phyloP scores from a whole-genome alignment of 495 filamentous ascomycete species.

The Copromyces sp. region DNA sequence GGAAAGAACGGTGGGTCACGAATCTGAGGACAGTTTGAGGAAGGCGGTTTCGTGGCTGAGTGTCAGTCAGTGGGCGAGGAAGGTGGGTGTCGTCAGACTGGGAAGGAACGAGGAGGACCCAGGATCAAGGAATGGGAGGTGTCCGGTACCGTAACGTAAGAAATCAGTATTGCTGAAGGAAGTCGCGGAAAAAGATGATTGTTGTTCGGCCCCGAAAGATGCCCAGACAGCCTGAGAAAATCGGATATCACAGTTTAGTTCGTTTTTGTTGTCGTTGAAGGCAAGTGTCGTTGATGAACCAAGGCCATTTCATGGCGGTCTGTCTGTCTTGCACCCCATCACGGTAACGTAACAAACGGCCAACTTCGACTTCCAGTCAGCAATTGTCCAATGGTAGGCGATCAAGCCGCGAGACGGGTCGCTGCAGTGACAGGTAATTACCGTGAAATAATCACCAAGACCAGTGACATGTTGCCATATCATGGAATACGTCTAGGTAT shows the following conservation, averaged over 20 bases:
- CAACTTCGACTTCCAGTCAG: neutral
- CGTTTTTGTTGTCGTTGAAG: neutral
- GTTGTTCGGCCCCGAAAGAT: neutral
- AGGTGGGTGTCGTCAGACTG: neutral
- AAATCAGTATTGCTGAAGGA: neutral
- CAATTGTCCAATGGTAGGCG: neutral
- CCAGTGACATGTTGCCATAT: neutral
- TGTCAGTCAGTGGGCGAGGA: neutral
- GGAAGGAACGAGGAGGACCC: neutral
- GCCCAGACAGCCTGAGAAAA: neutral
- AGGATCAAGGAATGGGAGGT: neutral
- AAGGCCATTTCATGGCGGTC: neutral
- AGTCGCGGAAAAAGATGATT: neutral
- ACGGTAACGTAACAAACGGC: neutral
- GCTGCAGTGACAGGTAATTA: neutral
- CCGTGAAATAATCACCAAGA: neutral
- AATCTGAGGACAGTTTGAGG: neutral
- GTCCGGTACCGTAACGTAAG: neutral
- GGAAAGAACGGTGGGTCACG: neutral
- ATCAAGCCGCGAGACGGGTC: neutral
- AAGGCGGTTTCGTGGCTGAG: neutral
- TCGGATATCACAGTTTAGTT: neutral
- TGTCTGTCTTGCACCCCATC: neutral
- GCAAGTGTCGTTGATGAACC: neutral
- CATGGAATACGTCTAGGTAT: neutral